A percentile compares a stretch with the other conserved stretches of the same genome.
Conservation (phyloP, 2,329 filamentous ascomycete species). For the Verticillium klebahnii region DNA sequence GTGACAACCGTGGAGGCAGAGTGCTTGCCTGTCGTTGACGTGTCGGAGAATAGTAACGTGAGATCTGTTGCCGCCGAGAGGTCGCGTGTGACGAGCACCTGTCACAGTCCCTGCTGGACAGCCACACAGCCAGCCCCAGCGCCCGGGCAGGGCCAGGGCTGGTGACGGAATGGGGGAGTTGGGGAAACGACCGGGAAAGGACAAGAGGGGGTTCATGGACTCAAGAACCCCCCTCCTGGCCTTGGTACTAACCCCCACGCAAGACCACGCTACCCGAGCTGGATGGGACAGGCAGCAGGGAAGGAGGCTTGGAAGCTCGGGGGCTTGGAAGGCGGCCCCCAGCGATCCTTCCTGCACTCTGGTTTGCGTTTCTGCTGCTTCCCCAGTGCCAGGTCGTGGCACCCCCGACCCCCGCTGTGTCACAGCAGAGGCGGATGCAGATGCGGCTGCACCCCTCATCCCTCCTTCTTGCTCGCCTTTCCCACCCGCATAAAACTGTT, state of each 20-base stretch:
- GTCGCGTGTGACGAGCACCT: not conserved
- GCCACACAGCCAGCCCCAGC: not conserved
- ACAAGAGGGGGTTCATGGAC: not conserved
- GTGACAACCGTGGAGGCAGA: not conserved
- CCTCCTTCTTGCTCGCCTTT: not conserved
- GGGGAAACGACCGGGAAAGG: not conserved
- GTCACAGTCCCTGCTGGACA: not conserved
- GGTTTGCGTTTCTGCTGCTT: not conserved
- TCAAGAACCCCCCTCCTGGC: not conserved
- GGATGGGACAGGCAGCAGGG: not conserved
- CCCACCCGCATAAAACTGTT: not conserved
- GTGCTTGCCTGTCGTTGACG: not conserved
- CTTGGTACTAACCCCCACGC: not conserved
- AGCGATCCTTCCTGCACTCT: not conserved
- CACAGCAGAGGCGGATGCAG: not conserved
- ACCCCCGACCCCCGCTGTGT: not conserved
- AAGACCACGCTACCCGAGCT: not conserved
- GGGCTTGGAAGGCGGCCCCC: not conserved
- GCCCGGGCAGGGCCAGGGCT: not conserved
- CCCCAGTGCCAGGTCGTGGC: not conserved
- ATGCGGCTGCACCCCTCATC: not conserved
- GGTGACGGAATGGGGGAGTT: not conserved
- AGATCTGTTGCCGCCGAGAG: not conserved
- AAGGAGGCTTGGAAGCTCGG: not conserved
- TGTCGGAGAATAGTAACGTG: not conserved